These are phyloP conservation scores for Candida khao-thaluensis DNA, from an alignment of 805 yeast species.

Conservation along the genomic window DNA sequence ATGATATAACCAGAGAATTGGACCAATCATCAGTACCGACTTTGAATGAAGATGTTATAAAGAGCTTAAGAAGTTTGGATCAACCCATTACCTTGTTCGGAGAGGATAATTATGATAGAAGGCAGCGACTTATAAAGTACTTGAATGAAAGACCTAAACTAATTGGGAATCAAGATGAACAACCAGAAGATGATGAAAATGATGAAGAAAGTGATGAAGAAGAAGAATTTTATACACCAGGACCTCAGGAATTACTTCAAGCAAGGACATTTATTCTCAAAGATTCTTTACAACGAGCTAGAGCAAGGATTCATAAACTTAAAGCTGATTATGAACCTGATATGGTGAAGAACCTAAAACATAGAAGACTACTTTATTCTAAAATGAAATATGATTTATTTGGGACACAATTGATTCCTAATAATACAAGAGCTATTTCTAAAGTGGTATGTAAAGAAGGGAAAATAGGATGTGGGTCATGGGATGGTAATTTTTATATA, in stretches of 20 bases:
- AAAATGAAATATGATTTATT: slow-evolving; percentile 39
- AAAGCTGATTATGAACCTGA: slow-evolving; percentile 29
- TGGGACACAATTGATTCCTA: slow-evolving; percentile 66
- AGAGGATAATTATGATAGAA: slow-evolving; percentile 60
- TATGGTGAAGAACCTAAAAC: slow-evolving; percentile 41
- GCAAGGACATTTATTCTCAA: slow-evolving; percentile 53
- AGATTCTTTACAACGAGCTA: slow-evolving; percentile 50
- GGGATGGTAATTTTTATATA: slow-evolving; percentile 73
- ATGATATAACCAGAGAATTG: background rate
- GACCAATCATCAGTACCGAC: slow-evolving; percentile 48
- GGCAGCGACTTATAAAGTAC: slow-evolving; percentile 55
- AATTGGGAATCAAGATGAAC: background rate
- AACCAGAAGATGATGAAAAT: slow-evolving; percentile 13
- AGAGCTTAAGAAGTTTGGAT: slow-evolving; percentile 44
- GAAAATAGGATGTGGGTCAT: slow-evolving; percentile 65
- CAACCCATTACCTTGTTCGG: slow-evolving; percentile 58
- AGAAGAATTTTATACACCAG: slow-evolving; percentile 87
- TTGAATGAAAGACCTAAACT: slow-evolving; percentile 27
- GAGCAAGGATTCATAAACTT: slow-evolving; percentile 38
- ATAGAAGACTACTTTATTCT: slow-evolving; percentile 44
- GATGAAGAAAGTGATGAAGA: slow-evolving; percentile 38
- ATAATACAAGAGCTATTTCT: slow-evolving; percentile 68
- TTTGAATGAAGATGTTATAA: slow-evolving; percentile 60
- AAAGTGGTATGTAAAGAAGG: slow-evolving; percentile 45
- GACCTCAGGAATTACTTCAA: slow-evolving; percentile 49